Percentiles rank a stretch among this genome's conserved stretches.
Evolutionary conservation across 1,284 basidiomycete genomes (phyloP).

Genomic region (Pseudozyma pruni): DNA sequence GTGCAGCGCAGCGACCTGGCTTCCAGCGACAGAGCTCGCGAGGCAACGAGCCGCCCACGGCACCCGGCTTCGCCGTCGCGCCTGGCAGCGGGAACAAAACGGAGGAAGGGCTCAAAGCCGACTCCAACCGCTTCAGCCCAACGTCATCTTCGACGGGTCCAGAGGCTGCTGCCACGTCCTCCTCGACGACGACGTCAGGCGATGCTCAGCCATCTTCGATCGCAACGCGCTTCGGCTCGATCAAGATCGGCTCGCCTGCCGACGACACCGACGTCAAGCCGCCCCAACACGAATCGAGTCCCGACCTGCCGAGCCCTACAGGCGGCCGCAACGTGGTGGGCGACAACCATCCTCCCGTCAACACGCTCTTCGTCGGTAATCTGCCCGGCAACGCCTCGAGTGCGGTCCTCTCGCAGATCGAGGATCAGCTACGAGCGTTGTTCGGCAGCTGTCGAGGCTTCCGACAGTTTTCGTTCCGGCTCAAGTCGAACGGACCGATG

Average conservation of each 20-base stretch:
- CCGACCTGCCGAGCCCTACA: conserved; percentile 47
- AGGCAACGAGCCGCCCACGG: conserved; percentile 18
- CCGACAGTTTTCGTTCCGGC: conserved; percentile 89
- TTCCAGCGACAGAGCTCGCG: conserved; percentile 42
- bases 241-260: conserved; percentile 46
- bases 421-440: conserved; percentile 82
- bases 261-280: conserved; percentile 24
- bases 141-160: conserved; percentile 32
- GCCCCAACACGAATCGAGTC: conserved; percentile 30
- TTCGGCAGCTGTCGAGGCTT: conserved; percentile 84
- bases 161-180: conserved; percentile 8
- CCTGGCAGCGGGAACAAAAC: conserved; percentile 10
- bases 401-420: conserved; percentile 75
- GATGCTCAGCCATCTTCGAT: conserved; percentile 16
- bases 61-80: not conserved
- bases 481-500: conserved; percentile 96
- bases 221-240: conserved; percentile 45
- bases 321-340: conserved; percentile 48
- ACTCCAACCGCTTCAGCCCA: conserved; percentile 16
- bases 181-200: not conserved
- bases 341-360: conserved; percentile 59
- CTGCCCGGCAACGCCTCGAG: conserved; percentile 52
- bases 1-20: conserved; percentile 18
- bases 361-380: conserved; percentile 62
- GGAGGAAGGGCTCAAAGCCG: conserved; percentile 39